Percentiles rank a stretch among this genome's conserved stretches.
Evolutionary conservation across 768 basidiomycete species (phyloP).

Genomic region (Porphyrellus cyaneotinctus): DNA sequence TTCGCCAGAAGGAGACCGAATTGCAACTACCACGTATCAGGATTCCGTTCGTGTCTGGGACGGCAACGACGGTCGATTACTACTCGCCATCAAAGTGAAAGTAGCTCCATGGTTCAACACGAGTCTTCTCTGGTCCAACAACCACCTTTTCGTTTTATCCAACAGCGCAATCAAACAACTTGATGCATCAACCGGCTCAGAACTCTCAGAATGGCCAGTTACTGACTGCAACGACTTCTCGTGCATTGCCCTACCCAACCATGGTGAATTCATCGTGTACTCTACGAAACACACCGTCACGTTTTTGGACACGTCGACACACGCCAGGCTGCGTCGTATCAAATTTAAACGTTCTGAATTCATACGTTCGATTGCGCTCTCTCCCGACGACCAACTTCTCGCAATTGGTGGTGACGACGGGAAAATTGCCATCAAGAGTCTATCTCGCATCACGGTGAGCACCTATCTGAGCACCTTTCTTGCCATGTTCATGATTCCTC

Average conservation of each 20-base stretch:
- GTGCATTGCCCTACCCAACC: neutral
- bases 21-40: neutral
- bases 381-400: neutral
- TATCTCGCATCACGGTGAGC: neutral
- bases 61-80: neutral
- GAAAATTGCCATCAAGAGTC: neutral
- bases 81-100: neutral
- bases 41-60: neutral
- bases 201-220: neutral
- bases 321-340: neutral
- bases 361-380: neutral
- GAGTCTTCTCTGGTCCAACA: neutral
- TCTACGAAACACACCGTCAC: neutral
- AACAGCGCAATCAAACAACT: neutral
- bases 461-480: neutral
- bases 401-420: neutral
- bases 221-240: neutral
- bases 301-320: neutral
- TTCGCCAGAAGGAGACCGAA: neutral
- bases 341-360: neutral
- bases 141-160: neutral
- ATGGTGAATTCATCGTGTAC: neutral
- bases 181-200: neutral
- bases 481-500: neutral
- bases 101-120: neutral